Conservation (phyloP, 108 stramenopile genomes). For the Skeletonema menzelii region DNA sequence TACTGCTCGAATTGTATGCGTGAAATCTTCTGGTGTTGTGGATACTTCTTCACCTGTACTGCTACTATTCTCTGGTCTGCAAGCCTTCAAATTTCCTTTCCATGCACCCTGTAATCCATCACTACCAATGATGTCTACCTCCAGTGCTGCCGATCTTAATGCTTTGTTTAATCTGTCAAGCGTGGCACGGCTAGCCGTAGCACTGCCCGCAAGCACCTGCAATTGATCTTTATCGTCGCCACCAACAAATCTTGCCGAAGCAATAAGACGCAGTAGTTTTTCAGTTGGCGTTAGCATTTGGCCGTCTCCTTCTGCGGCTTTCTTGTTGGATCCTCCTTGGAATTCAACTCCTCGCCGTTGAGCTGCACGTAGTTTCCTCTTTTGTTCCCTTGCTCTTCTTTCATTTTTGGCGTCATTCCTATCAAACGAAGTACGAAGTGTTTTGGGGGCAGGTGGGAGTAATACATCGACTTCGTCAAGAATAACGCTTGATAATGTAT, state of each 20-base stretch:
- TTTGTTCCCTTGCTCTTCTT: slow-evolving; percentile 42
- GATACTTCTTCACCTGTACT: slow-evolving; percentile 4
- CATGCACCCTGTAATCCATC: slow-evolving; percentile 33
- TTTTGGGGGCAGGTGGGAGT: slow-evolving; percentile 49
- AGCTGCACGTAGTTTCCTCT: slow-evolving; percentile 54
- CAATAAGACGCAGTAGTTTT: slow-evolving; percentile 41
- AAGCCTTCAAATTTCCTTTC: slow-evolving; percentile 46
- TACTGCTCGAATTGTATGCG: slow-evolving; percentile 56
- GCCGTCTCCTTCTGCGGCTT: slow-evolving; percentile 9
- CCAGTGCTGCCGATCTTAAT: slow-evolving; percentile 43
- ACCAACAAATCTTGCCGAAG: slow-evolving; percentile 28
- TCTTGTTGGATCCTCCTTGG: slow-evolving; percentile 21
- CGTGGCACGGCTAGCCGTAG: slow-evolving; percentile 54
- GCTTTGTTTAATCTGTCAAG: slow-evolving; percentile 58
- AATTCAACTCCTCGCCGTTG: slow-evolving; percentile 53
- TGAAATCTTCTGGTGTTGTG: neutral
- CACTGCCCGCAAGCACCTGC: slow-evolving; percentile 59
- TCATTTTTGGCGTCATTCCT: slow-evolving; percentile 23
- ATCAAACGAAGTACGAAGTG: slow-evolving; percentile 51
- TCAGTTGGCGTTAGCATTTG: slow-evolving; percentile 50
- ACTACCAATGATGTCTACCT: slow-evolving; percentile 37
- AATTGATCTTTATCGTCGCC: slow-evolving; percentile 7
- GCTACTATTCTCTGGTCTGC: slow-evolving; percentile 36
- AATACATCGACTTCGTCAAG: slow-evolving; percentile 65
- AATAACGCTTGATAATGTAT: slow-evolving; percentile 42